A percentile compares a stretch with the other conserved stretches of the same genome.
phyloP scores from a whole-genome alignment of 768 basidiomycete species.

The Auriculariales sp. region DNA sequence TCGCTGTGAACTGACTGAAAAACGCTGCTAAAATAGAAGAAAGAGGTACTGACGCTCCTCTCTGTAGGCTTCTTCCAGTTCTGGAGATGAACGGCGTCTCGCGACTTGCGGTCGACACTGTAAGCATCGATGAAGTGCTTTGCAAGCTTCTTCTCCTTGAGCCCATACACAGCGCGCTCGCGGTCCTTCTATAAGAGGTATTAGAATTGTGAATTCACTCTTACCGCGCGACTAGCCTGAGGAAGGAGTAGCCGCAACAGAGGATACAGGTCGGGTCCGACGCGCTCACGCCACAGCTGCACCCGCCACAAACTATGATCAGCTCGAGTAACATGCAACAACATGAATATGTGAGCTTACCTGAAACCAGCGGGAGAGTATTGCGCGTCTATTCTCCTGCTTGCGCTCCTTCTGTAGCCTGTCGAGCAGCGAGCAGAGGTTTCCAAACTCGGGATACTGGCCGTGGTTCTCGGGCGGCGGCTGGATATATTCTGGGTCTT shows the following conservation, averaged over 20 bases:
- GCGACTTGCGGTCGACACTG: conserved; percentile 64
- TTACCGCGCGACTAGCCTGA: conserved; percentile 48
- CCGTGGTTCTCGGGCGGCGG: conserved; percentile 8
- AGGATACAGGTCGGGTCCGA: conserved; percentile 82
- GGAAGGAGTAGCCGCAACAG: conserved; percentile 81
- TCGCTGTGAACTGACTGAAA: conserved; percentile 26
- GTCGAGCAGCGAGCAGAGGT: conserved; percentile 46
- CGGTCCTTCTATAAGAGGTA: conserved; percentile 61
- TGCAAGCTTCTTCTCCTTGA: conserved; percentile 90
- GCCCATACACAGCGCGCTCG: conserved; percentile 80
- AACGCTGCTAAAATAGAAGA: neutral
- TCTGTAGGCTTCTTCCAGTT: conserved; percentile 85
- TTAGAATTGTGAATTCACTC: neutral
- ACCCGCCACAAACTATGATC: conserved; percentile 5
- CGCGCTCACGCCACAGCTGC: conserved; percentile 74
- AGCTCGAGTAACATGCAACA: conserved; percentile 7
- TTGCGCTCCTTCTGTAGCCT: conserved; percentile 59
- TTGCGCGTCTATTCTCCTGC: conserved; percentile 54
- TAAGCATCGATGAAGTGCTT: conserved; percentile 87
- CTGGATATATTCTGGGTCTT: conserved; percentile 1
- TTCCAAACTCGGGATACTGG: conserved; percentile 9
- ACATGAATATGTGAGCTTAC: conserved; percentile 28
- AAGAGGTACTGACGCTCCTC: conserved; percentile 33
- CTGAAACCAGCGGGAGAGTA: conserved; percentile 66
- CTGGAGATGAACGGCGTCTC: conserved; percentile 64